These are phyloP conservation scores for Calonectria pseudoturangicola DNA, from an alignment of 2,329 filamentous ascomycete genomes.

Conservation along the genomic window DNA sequence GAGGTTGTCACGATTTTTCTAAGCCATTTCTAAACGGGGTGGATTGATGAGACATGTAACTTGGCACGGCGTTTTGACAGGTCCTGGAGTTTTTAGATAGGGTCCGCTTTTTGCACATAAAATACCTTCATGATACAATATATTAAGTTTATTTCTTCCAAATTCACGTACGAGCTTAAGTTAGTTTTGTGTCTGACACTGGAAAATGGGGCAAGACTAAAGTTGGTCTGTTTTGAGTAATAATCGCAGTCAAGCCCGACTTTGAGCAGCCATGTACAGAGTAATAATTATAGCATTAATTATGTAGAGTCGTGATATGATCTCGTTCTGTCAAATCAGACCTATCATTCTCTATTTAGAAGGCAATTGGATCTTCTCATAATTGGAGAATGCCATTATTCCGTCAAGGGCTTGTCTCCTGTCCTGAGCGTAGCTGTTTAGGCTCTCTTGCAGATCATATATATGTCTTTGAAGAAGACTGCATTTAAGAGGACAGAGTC, in stretches of 20 bases:
- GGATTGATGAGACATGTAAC: conserved; percentile 8
- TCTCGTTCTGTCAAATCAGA: not conserved
- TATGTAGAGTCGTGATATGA: not conserved
- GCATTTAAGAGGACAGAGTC: not conserved
- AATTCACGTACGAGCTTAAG: not conserved
- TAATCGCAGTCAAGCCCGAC: not conserved
- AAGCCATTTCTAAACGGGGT: not conserved
- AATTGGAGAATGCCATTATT: not conserved
- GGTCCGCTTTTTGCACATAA: not conserved
- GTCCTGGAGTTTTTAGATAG: not conserved
- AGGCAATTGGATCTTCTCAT: not conserved
- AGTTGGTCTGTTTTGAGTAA: not conserved
- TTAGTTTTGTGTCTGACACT: not conserved
- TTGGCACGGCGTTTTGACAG: conserved; percentile 5
- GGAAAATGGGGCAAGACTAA: not conserved
- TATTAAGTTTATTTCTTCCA: not conserved
- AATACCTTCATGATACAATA: not conserved
- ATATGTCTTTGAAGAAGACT: not conserved
- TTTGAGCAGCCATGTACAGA: not conserved
- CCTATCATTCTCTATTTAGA: not conserved
- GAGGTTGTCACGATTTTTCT: not conserved
- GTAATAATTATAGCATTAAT: not conserved
- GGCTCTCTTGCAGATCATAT: not conserved
- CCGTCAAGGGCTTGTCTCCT: not conserved
- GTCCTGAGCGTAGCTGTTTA: not conserved